These are phyloP conservation scores for Calonectria naviculata DNA, from an alignment of 2,329 filamentous ascomycete genomes.

Conservation along the genomic window DNA sequence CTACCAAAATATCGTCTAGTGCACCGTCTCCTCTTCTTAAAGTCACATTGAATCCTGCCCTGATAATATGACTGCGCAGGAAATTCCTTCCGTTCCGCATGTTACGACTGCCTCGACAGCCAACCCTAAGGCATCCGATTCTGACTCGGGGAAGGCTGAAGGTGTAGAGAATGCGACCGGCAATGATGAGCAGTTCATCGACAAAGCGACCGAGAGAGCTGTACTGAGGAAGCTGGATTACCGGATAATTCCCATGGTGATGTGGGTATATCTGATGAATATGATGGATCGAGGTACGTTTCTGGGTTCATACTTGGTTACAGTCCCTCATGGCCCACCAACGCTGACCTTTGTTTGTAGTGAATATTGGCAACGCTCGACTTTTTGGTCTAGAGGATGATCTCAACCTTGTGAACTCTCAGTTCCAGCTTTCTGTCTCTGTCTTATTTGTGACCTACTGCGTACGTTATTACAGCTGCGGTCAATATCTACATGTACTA, in stretches of 20 bases:
- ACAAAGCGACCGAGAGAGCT: slow-evolving; percentile 32
- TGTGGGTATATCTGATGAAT: slow-evolving; percentile 49
- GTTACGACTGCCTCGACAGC: background rate
- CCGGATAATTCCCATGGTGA: slow-evolving; percentile 46
- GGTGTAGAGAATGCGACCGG: slow-evolving; percentile 27
- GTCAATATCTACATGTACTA: background rate
- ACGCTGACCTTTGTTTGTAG: slow-evolving; percentile 53
- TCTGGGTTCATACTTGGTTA: background rate
- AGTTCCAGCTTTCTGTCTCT: slow-evolving; percentile 68
- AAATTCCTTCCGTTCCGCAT: slow-evolving; percentile 15
- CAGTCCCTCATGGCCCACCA: rapidly evolving
- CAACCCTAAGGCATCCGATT: slow-evolving; percentile 31
- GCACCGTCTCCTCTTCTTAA: too few relatives aligned
- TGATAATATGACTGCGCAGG: slow-evolving; percentile 5
- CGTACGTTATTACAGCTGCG: slow-evolving; percentile 43
- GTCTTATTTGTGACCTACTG: slow-evolving; percentile 52
- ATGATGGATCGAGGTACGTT: slow-evolving; percentile 47
- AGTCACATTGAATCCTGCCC: too few relatives aligned
- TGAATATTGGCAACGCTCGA: slow-evolving; percentile 76
- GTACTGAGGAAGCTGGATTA: slow-evolving; percentile 44
- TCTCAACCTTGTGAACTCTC: slow-evolving; percentile 62
- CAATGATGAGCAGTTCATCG: slow-evolving; percentile 28
- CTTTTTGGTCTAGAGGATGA: slow-evolving; percentile 63
- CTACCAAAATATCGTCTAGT: too few relatives aligned
- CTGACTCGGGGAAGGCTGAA: slow-evolving; percentile 28